phyloP scores from a whole-genome alignment of 805 yeast genomes.

The Saturnispora kantuleensis region DNA sequence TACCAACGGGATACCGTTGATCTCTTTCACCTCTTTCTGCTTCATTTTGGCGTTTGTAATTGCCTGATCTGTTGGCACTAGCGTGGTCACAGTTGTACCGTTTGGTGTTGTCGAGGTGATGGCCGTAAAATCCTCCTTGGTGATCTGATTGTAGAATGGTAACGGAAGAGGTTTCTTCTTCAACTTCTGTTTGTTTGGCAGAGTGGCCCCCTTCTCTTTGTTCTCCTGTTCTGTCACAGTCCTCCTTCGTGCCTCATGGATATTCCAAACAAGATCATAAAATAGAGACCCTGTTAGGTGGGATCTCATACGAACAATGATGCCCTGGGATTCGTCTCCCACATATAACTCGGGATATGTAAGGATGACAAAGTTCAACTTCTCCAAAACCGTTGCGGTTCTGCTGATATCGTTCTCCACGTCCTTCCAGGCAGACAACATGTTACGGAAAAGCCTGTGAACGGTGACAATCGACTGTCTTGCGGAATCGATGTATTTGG shows the following conservation, averaged over 20 bases:
- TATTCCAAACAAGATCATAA: constrained; percentile 88
- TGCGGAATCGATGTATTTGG: constrained; percentile 75
- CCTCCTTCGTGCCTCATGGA: constrained; percentile 86
- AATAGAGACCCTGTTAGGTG: constrained; percentile 86
- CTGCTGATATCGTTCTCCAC: constrained; percentile 85
- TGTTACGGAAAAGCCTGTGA: constrained; percentile 78
- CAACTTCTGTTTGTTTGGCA: constrained; percentile 5
- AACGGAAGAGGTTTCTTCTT: constrained; percentile 48
- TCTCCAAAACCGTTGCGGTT: constrained; percentile 84
- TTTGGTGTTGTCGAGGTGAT: constrained; percentile 81
- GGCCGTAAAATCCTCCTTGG: constrained; percentile 79
- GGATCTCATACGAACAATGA: constrained; percentile 81
- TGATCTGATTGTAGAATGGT: constrained; percentile 85
- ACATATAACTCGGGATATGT: constrained; percentile 75
- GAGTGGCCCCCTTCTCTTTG: constrained; percentile 1
- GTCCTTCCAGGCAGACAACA: constrained; percentile 84
- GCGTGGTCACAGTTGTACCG: constrained; percentile 83
- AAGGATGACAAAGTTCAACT: constrained; percentile 74
- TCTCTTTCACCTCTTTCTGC: constrained; percentile 38
- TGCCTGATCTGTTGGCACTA: constrained; percentile 80
- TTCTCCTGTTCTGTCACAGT: constrained; percentile 33
- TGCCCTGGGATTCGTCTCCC: constrained; percentile 52
- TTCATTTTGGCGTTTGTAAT: constrained; percentile 49
- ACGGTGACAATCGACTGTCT: constrained; percentile 91
- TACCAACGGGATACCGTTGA: constrained; percentile 31